Evolutionary conservation across 768 basidiomycete species (phyloP).

Genomic region (Guyanaporus albipodus): DNA sequence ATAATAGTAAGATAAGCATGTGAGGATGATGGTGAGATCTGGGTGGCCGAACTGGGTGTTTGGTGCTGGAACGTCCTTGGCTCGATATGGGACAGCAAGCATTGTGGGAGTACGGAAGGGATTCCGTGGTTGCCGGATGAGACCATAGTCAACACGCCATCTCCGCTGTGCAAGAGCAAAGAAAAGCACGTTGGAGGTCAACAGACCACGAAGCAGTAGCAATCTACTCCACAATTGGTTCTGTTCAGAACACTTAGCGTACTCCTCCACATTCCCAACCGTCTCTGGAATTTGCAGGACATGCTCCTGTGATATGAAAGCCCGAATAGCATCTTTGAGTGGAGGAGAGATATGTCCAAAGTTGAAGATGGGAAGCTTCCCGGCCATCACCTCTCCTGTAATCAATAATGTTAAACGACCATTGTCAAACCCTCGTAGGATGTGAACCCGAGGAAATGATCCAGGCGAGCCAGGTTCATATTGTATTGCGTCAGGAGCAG

Average conservation of each 20-base stretch:
- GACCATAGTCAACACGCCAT: too few species aligned
- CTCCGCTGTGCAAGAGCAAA: neutral
- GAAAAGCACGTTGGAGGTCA: neutral
- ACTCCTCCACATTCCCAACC: neutral
- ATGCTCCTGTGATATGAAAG: neutral
- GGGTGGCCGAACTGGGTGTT: constrained; percentile 35
- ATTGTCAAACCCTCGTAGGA: neutral
- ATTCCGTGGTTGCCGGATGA: too few species aligned
- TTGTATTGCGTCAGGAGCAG: neutral
- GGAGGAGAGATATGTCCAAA: neutral
- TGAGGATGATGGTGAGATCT: constrained; percentile 31
- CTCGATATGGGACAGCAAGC: too few species aligned
- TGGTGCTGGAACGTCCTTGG: constrained; percentile 28
- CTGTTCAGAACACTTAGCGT: neutral
- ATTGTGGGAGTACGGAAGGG: too few species aligned
- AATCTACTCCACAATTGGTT: neutral
- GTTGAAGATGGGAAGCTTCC: neutral
- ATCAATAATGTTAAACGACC: neutral
- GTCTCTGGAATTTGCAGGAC: neutral
- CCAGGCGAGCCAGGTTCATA: neutral
- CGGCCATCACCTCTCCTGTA: neutral
- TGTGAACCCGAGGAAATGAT: neutral
- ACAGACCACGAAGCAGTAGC: neutral
- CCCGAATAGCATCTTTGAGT: neutral
- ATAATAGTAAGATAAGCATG: constrained; percentile 33